Base-by-base conservation (phyloP, 2,329 filamentous ascomycete genomes). In the Pezicula rhizophila region DNA sequence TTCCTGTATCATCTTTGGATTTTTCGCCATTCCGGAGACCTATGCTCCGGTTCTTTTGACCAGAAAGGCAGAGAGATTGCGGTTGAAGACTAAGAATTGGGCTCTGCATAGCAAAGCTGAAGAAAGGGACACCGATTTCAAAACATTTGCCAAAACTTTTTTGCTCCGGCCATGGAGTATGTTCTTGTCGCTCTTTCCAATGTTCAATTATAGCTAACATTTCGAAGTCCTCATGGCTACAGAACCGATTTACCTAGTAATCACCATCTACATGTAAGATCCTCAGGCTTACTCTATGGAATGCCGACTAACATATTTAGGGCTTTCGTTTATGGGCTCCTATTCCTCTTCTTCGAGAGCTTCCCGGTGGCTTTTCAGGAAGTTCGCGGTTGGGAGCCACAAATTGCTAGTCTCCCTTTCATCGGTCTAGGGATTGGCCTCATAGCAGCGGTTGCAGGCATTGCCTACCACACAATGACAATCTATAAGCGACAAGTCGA, bases 21-120 rank as follows among this genome's bases (percentile, higher is more conserved):
- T 74, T 14, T 50, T 76, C 23, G 57, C 72, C n/a, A 62, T 79
- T 2, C 72, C 71, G 0, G 78, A 82, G 60, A 75, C 76, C 0
- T 78, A 70, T 33, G 68, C 64, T 0, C 69, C 72, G 0, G 68
- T 72, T 2, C 62, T 82, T 17, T 67, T 81, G 4, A 65, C 73
- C 47, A 59, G 60, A 2, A 71, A 73, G 42, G 78, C 78, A 3
- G 64, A 62, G 11, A 64, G 66, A 6, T 62, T 81, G 11, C 72
- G 78, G 7, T 62, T 63, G 42, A 67, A 68, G 55, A 63, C 66
- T 37, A 53, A 64, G 56, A 63, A 67, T 55, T 61, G 63, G 68
- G 57, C 67, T 48, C 49, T 65, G 50, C 64, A 66, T 39, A 54
- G 59, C 17, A 56, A 55, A 47, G 55, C 55, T 28, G 62, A 62